phyloP scores from a whole-genome alignment of 2,329 filamentous ascomycete genomes.

The Colletotrichum musicola region DNA sequence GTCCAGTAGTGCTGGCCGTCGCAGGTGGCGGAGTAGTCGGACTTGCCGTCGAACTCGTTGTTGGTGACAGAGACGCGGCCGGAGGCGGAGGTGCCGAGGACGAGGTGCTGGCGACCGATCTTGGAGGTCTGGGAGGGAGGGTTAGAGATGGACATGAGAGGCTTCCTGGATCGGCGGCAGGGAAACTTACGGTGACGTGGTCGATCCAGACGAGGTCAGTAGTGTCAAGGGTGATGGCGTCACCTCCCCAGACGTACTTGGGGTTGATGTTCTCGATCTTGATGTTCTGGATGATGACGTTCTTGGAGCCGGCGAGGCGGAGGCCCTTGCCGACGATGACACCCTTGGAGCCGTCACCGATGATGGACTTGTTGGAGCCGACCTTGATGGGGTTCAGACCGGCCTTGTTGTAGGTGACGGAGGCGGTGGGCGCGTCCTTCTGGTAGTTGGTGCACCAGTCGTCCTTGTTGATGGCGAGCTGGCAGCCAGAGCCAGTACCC shows the following conservation, averaged over 20 bases:
- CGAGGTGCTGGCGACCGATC: conserved; percentile 71
- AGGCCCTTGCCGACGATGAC: conserved; percentile 71
- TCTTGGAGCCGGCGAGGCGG: conserved; percentile 58
- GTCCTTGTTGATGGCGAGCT: conserved; percentile 71
- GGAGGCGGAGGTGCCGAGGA: conserved; percentile 65
- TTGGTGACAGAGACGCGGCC: conserved; percentile 71
- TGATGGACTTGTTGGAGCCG: conserved; percentile 68
- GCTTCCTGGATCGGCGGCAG: no score
- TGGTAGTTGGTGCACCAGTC: conserved; percentile 68
- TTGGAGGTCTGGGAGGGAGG: conserved; percentile 56
- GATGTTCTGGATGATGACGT: conserved; percentile 71
- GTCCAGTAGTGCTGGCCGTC: conserved; percentile 72
- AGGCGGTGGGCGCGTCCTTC: conserved; percentile 59
- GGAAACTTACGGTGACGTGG: conserved; percentile 56
- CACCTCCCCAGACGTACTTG: conserved; percentile 70
- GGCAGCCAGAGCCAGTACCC: conserved; percentile 62
- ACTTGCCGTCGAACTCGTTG: conserved; percentile 68
- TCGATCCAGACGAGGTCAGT: conserved; percentile 64
- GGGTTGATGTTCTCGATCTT: conserved; percentile 52
- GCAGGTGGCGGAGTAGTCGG: conserved; percentile 68
- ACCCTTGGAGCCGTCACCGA: conserved; percentile 65
- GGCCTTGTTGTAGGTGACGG: conserved; percentile 64
- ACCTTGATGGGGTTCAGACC: conserved; percentile 64
- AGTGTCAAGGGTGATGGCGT: conserved; percentile 66
- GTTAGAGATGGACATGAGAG: neutral